phyloP scores from a whole-genome alignment of 2,329 filamentous ascomycete genomes.

The Colletotrichum siamense region DNA sequence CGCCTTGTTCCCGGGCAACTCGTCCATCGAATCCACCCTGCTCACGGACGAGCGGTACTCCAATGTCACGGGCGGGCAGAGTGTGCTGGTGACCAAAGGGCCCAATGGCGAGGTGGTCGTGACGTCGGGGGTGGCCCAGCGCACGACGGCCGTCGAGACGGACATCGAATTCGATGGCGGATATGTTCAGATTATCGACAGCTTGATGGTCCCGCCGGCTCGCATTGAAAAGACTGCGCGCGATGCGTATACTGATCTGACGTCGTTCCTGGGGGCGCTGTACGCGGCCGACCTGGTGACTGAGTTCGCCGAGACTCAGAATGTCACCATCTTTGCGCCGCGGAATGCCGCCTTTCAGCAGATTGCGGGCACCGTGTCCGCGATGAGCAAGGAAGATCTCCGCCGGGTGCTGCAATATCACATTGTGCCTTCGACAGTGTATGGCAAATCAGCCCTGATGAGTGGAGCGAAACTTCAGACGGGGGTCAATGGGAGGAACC shows the following conservation, averaged over 20 bases:
- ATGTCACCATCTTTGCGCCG: constrained; percentile 22
- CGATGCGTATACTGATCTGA: constrained; percentile 20
- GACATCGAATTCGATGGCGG: constrained; percentile 55
- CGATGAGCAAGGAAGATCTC: constrained; percentile 2
- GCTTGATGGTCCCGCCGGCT: constrained; percentile 51
- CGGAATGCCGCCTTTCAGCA: constrained; percentile 18
- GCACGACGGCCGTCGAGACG: constrained; percentile 43
- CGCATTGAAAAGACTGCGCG: constrained; percentile 17
- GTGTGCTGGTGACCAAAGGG: constrained; percentile 50
- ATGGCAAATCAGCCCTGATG: neutral
- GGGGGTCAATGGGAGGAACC: neutral
- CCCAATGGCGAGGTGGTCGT: constrained; percentile 34
- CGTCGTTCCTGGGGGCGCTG: constrained; percentile 21
- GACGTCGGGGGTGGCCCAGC: constrained; percentile 40
- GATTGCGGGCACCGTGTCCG: neutral
- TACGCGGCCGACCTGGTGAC: constrained; percentile 16
- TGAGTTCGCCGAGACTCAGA: constrained; percentile 16
- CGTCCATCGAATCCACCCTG: constrained; percentile 48
- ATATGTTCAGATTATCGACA: constrained; percentile 58
- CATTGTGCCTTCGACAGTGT: constrained; percentile 8
- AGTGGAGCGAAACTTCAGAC: constrained; percentile 3
- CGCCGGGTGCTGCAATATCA: constrained; percentile 20
- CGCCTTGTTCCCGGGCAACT: constrained; percentile 39
- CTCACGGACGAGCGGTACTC: constrained; percentile 46
- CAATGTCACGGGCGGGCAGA: constrained; percentile 56